These are phyloP conservation scores for Blastomyces silverae DNA, from an alignment of 2,329 filamentous ascomycete genomes.

Conservation along the genomic window DNA sequence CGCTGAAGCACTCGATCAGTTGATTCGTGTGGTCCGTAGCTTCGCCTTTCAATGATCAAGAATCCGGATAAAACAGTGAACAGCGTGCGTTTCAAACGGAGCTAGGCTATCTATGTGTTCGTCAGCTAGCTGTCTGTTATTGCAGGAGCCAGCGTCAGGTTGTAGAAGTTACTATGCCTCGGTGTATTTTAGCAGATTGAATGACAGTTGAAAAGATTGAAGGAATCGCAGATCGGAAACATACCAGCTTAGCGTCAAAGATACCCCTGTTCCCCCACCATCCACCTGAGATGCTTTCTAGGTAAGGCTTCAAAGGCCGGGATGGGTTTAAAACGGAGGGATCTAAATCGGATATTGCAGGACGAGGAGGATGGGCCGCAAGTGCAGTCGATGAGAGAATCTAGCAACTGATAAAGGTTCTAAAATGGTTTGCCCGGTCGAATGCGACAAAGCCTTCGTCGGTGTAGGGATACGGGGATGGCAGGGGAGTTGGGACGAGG, in stretches of 20 bases:
- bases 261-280: neutral
- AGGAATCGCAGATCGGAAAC: neutral
- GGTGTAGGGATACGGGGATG: neutral
- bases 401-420: neutral
- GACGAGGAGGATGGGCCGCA: neutral
- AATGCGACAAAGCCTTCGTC: neutral
- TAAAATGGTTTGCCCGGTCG: neutral
- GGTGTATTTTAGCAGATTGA: slow-evolving; percentile 1
- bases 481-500: neutral
- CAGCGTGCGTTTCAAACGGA: neutral
- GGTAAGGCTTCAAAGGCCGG: neutral
- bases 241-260: neutral
- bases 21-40: neutral
- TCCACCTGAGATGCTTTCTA: neutral
- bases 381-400: neutral
- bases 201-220: neutral
- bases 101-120: neutral
- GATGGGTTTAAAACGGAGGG: neutral
- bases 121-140: neutral
- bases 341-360: neutral
- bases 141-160: neutral
- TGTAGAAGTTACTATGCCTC: neutral
- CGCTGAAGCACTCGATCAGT: neutral
- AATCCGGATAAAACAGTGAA: neutral
- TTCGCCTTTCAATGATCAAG: neutral